A percentile compares a stretch with the other conserved stretches of the same genome.
These are phyloP conservation scores for Penicillium paneum DNA, from an alignment of 2,329 filamentous ascomycete genomes.

Conservation along the genomic window DNA sequence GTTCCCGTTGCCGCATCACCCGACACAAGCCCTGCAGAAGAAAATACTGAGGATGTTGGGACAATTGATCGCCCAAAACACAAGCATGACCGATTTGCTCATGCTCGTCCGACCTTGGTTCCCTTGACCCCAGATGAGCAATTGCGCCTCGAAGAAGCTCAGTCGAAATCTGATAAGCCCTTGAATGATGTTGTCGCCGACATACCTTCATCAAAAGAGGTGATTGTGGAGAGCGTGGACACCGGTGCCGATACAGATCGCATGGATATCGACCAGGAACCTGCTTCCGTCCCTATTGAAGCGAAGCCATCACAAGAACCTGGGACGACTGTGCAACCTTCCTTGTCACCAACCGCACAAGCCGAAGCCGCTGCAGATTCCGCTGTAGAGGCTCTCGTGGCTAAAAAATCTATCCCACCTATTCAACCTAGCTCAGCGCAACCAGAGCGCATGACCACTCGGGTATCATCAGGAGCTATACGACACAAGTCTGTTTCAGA, in stretches of 20 bases:
- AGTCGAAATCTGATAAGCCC: constrained; percentile 36
- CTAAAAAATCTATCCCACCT: constrained; percentile 23
- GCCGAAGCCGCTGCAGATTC: constrained; percentile 12
- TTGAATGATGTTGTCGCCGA: constrained; percentile 14
- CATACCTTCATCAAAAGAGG: constrained; percentile 24
- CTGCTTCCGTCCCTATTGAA: constrained; percentile 8
- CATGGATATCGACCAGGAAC: constrained; percentile 20
- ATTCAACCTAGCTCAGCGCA: constrained; percentile 32
- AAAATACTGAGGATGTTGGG: constrained; percentile 43
- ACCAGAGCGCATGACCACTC: constrained; percentile 61
- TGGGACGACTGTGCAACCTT: constrained; percentile 10
- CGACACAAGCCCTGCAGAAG: constrained; percentile 71
- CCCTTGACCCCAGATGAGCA: constrained; percentile 59
- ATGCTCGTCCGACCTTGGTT: constrained; percentile 29
- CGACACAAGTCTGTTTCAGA: constrained; percentile 70
- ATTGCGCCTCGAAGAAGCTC: constrained; percentile 55
- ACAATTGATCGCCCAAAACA: constrained; percentile 41
- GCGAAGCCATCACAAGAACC: constrained; percentile 14
- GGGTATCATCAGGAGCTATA: constrained; percentile 67
- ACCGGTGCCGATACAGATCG: constrained; percentile 14
- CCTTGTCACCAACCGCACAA: constrained; percentile 16
- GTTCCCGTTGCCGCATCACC: constrained; percentile 65
- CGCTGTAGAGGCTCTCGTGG: constrained; percentile 7
- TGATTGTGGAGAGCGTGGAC: constrained; percentile 25
- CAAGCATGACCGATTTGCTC: constrained; percentile 24